Base-by-base conservation (phyloP, 2,329 filamentous ascomycete genomes). In the Cadophora malorum region DNA sequence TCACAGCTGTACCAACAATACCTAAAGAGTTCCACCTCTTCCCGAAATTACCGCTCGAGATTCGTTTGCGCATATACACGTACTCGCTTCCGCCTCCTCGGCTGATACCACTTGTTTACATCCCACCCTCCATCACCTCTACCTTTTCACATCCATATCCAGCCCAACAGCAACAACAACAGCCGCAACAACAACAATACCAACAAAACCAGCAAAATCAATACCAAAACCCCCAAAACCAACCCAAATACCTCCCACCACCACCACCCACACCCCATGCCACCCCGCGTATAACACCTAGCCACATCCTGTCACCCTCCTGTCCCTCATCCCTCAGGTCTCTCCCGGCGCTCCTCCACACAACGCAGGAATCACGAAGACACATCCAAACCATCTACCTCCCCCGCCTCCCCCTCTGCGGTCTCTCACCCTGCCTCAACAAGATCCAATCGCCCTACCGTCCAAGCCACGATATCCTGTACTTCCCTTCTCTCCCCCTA, bases 61-160 rank as follows among this genome's bases (percentile, higher is more conserved):
- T 75, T 31, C 70, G 72, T 9, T 52, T 65, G 23, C 71, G 64
- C 45, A 75, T 75, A n/a, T 74, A 70, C 62, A 52, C 62, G 7
- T 35, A 68, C 65, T 67, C 67, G 23, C 67, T 74, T 14, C 70
- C 73, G 7, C 4, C 12, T 7, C 62, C 72, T 4, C 67, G 72
- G 16, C 52, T 73, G 1, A 65, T 73, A 10, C 69, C 69, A 12
- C 47, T 74, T 25, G 16, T 55, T 19, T 70, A 69, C 60, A 66
- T 61, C 31, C 60, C 64, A 47, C 58, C 45, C 16, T 31, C 23
- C 25, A 41, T 41, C 23, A 35, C 6, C 49, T 31, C 21, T 38
- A 7, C 12, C 3, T 38, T 1, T 9, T 38, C 35, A 38, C 35
- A 38, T 28, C 3, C 28, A 28, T 28, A 28, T 28, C 28, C 28